Evolutionary conservation across 371 early-diverging fungal species (phyloP).

Genomic region (Mortierella polycephala): DNA sequence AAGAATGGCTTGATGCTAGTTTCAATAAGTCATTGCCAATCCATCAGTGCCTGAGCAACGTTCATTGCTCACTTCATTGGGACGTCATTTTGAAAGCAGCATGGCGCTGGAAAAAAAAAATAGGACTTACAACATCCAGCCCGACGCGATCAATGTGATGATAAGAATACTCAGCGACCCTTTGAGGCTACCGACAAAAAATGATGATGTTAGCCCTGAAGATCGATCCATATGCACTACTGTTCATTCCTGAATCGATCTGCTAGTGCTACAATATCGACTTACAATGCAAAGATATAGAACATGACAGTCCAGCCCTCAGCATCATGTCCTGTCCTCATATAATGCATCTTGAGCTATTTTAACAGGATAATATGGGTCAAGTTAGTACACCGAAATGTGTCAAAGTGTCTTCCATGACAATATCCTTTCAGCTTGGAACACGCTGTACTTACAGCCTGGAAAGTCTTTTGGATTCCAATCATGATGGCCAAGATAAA

Average conservation of each 20-base stretch:
- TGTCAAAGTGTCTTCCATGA: too few relatives aligned
- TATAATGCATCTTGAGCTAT: conserved; percentile 64
- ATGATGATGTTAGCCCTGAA: background rate
- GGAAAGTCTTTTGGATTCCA: conserved; percentile 63
- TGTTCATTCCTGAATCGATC: background rate
- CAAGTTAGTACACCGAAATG: too few relatives aligned
- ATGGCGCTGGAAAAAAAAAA: too few relatives aligned
- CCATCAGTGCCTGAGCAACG: too few relatives aligned
- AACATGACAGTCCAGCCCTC: conserved; percentile 69
- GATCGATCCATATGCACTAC: too few relatives aligned
- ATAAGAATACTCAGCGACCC: conserved; percentile 67
- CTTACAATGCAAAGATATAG: conserved; percentile 67
- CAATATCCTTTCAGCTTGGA: background rate
- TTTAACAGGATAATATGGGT: background rate
- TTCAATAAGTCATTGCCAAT: too few relatives aligned
- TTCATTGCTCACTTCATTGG: too few relatives aligned
- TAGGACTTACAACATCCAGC: conserved; percentile 64
- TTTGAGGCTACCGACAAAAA: conserved; percentile 54
- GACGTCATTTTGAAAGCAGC: too few relatives aligned
- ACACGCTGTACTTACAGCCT: conserved; percentile 55
- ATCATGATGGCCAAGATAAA: conserved; percentile 59
- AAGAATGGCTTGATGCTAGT: conserved; percentile 67
- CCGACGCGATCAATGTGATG: conserved; percentile 66
- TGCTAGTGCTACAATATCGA: background rate
- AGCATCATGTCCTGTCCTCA: conserved; percentile 58